Base-by-base conservation (phyloP, 768 basidiomycete genomes). In the Tylopilus balloui region DNA sequence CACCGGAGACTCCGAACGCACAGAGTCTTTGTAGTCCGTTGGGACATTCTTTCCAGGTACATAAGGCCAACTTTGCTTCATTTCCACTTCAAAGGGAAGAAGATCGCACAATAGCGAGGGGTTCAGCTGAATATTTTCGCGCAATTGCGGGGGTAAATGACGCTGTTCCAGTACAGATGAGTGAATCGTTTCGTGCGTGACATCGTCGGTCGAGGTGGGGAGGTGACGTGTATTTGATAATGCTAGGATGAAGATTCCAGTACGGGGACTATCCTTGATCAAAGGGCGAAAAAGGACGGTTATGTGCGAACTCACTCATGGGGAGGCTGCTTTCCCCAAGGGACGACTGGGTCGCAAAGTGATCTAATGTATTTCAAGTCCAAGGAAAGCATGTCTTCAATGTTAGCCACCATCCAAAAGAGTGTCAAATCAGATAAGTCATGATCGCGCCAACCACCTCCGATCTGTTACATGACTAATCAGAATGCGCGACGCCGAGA, bases 391-490 rank as follows among this genome's bases (percentile, higher is more conserved):
- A 80, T 75, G 39, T 76, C 71, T 27, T 67, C 71, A 24, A 87
- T 65, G 52, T 84, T 77, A 4, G 81, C 77, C 46, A 72, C 73
- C 80, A 85, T 83, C 83, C 83, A 84, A 34, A 67, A 64, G 42
- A 88, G 67, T 13, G 80, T 75, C 21, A 87, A 39, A 57, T 86
- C 83, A 0, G 86, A 75, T 21, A 88, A 63, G 56, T 88, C 86
- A 61, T 87, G 86, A 37, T 78, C 71, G 24, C 72, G 60, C 63
- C 79, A 88, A 29, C 86, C 86, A 24, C 86, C 86, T 15, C 85
- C 85, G 37, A 84, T 76, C 86, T 87, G 43, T 21, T 29, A 36
- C 31, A 10, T 6, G 5, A 37, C 35, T 13, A 14, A n/a, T 51
- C 17, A 53, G 31, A 49, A 35, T 24, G 21, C 50, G n/a, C 1